Conservation (phyloP, 306 rosid species). For the Rosa persica region DNA sequence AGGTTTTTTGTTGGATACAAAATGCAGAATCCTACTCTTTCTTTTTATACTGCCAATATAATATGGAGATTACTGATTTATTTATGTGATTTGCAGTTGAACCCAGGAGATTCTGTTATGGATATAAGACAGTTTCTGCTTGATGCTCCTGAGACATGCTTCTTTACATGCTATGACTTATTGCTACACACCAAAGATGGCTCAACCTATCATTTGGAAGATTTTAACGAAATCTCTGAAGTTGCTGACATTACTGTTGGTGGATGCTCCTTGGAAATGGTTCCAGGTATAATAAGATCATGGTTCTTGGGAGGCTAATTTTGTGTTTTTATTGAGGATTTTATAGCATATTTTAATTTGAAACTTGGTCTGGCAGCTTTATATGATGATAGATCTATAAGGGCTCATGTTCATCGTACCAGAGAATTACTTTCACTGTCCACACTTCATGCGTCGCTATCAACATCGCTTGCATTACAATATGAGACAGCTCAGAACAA, state of each 20-base stretch:
- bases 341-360: constrained; percentile 36
- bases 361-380: constrained; percentile 62
- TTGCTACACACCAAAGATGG: constrained; percentile 85
- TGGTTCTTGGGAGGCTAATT: neutral
- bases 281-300: constrained; percentile 60
- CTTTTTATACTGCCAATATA: constrained; percentile 10
- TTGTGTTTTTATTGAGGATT: neutral
- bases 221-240: constrained; percentile 92
- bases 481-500: constrained; percentile 69
- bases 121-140: constrained; percentile 95
- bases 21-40: constrained; percentile 6
- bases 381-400: constrained; percentile 95
- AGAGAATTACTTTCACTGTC: constrained; percentile 93
- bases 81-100: constrained; percentile 60
- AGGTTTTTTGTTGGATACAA: neutral
- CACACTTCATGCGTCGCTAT: constrained; percentile 81
- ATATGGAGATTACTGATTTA: constrained; percentile 21
- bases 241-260: constrained; percentile 97
- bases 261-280: constrained; percentile 97
- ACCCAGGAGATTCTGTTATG: constrained; percentile 97
- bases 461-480: constrained; percentile 95
- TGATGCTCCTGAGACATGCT: constrained; percentile 98
- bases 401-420: constrained; percentile 97
- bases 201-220: constrained; percentile 77
- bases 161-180: constrained; percentile 94